A percentile compares a stretch with the other conserved stretches of the same genome.
Conservation (phyloP, 2,329 filamentous ascomycete species). For the Apiospora marii region DNA sequence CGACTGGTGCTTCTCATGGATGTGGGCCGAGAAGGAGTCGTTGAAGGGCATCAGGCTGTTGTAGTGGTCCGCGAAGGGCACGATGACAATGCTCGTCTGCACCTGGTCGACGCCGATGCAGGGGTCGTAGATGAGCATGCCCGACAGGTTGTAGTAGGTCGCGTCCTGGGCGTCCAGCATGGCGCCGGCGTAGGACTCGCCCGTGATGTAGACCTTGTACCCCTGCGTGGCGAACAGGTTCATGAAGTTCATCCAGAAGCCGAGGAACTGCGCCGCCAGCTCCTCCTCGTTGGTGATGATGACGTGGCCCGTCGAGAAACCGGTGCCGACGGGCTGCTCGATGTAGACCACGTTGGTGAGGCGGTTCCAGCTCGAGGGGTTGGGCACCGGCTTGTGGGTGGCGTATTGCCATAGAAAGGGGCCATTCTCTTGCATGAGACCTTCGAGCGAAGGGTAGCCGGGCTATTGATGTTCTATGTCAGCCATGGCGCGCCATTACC, state of each 20-base stretch:
- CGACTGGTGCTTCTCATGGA: constrained; percentile 56
- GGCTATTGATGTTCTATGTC: too few relatives aligned
- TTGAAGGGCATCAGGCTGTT: constrained; percentile 63
- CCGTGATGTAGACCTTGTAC: constrained; percentile 62
- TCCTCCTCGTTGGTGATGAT: constrained; percentile 73
- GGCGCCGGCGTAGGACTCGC: constrained; percentile 61
- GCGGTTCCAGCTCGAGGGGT: constrained; percentile 78
- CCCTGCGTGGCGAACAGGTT: constrained; percentile 60
- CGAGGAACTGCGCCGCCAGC: constrained; percentile 74
- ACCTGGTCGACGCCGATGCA: constrained; percentile 60
- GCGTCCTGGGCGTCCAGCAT: constrained; percentile 57
- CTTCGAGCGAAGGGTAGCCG: constrained; percentile 69
- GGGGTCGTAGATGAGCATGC: constrained; percentile 71
- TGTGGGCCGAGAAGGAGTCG: constrained; percentile 60
- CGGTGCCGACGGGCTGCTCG: constrained; percentile 73
- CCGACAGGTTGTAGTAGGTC: constrained; percentile 59
- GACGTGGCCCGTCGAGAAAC: constrained; percentile 71
- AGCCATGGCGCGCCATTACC: too few relatives aligned
- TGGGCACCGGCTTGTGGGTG: constrained; percentile 69
- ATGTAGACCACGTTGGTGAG: constrained; percentile 81
- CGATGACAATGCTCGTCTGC: constrained; percentile 52
- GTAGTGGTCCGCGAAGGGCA: constrained; percentile 65
- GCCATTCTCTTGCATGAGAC: constrained; percentile 79
- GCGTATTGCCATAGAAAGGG: constrained; percentile 76
- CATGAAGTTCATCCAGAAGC: constrained; percentile 72